phyloP scores from a whole-genome alignment of 2,329 filamentous ascomycete genomes.

The Microsporum ferrugineum region DNA sequence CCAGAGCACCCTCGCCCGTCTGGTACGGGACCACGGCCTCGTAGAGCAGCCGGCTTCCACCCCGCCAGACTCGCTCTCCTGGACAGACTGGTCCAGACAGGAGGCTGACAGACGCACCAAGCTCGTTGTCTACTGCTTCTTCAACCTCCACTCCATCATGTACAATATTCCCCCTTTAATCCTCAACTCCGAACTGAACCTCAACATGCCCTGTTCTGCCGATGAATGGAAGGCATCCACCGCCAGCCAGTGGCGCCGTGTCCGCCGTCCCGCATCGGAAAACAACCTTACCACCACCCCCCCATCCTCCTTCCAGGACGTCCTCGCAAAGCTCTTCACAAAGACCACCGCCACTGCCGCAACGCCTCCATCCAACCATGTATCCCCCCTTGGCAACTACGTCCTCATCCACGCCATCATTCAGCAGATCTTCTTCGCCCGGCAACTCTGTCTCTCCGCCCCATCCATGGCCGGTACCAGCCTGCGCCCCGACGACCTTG shows the following conservation, averaged over 20 bases:
- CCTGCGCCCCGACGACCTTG: constrained; percentile 35
- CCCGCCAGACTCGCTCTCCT: constrained; percentile 36
- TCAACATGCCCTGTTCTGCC: constrained; percentile 44
- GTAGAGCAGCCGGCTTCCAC: constrained; percentile 20
- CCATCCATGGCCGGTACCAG: constrained; percentile 34
- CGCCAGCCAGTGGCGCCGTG: constrained; percentile 39
- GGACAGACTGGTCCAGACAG: constrained; percentile 43
- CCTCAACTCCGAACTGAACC: constrained; percentile 43
- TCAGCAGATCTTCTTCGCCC: constrained; percentile 43
- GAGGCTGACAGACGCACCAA: constrained; percentile 46
- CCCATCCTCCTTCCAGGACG: constrained; percentile 29
- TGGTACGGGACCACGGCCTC: constrained; percentile 45
- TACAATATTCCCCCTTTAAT: constrained; percentile 51
- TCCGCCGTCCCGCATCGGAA: constrained; percentile 25
- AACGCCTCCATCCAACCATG: constrained; percentile 25
- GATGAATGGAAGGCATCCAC: constrained; percentile 46
- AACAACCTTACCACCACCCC: constrained; percentile 19
- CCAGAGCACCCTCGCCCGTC: constrained; percentile 45
- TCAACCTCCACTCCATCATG: constrained; percentile 50
- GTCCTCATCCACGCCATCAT: constrained; percentile 45
- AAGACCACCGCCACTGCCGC: constrained; percentile 20
- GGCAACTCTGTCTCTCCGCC: constrained; percentile 37
- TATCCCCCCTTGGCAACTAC: constrained; percentile 44
- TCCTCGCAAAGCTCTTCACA: constrained; percentile 35
- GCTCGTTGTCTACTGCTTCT: constrained; percentile 46